Evolutionary conservation across 2,329 filamentous ascomycete genomes (phyloP).

Genomic region (Ophiosphaerella herpotricha): DNA sequence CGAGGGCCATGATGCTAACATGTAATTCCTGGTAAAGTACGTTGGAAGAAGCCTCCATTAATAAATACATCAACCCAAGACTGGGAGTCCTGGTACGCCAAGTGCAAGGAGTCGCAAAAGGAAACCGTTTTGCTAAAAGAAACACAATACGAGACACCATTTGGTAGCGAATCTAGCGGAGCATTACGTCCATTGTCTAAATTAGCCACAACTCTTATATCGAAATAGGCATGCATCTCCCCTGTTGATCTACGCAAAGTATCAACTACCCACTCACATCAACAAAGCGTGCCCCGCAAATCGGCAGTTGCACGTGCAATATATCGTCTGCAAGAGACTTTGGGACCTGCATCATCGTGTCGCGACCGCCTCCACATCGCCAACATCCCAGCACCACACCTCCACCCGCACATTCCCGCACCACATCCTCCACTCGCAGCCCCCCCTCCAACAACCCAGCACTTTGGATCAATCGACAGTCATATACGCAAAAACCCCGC

Average conservation of each 20-base stretch:
- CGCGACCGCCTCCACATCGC: slow-evolving; percentile 2
- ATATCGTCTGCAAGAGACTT: background rate
- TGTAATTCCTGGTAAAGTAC: slow-evolving; percentile 41
- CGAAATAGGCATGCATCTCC: background rate
- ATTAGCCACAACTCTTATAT: background rate
- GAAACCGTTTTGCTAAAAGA: too few relatives aligned
- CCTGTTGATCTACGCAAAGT: background rate
- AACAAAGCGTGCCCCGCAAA: slow-evolving; percentile 1
- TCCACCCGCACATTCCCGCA: background rate
- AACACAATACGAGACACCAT: background rate
- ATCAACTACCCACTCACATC: background rate
- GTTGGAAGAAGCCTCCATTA: slow-evolving; percentile 33
- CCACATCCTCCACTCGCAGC: background rate
- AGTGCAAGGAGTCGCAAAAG: too few relatives aligned
- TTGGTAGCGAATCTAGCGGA: background rate
- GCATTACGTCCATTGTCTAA: background rate
- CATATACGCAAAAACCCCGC: background rate
- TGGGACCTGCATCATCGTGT: slow-evolving; percentile 20
- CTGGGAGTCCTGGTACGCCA: slow-evolving; percentile 31
- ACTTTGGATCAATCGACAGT: slow-evolving; percentile 7
- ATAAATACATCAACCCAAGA: slow-evolving; percentile 54
- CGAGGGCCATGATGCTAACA: slow-evolving; percentile 34
- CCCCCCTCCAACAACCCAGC: slow-evolving; percentile 3
- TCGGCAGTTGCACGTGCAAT: slow-evolving; percentile 9
- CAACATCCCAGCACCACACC: slow-evolving; percentile 1